A percentile compares a stretch with the other conserved stretches of the same genome.
phyloP scores from a whole-genome alignment of 179 eudicot genomes.

The Heliamphora ciliata region DNA sequence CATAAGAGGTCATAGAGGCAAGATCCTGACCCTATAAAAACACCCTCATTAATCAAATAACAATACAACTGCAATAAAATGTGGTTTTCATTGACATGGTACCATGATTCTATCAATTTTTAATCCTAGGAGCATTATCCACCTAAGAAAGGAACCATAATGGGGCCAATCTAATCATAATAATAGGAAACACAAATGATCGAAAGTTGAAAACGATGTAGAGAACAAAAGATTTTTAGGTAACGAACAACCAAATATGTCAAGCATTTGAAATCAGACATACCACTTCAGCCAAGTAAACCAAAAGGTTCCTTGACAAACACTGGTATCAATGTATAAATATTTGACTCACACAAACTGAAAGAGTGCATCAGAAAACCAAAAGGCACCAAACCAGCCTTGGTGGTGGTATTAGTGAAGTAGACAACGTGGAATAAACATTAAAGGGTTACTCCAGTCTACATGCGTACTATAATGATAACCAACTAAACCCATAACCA shows the following conservation, averaged over 20 bases:
- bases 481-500: not conserved
- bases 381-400: not conserved
- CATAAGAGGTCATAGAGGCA: conserved; percentile 36
- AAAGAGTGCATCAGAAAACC: not conserved
- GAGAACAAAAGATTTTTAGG: not conserved
- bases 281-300: not conserved
- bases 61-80: not conserved
- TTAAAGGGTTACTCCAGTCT: not conserved
- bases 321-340: not conserved
- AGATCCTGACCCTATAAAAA: conserved; percentile 23
- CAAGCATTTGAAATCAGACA: not conserved
- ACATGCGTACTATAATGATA: not conserved
- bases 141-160: not conserved
- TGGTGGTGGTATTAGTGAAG: not conserved
- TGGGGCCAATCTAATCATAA: not conserved
- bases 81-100: not conserved
- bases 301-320: not conserved
- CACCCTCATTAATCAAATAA: conserved; percentile 6
- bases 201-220: not conserved
- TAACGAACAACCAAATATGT: too few relatives aligned
- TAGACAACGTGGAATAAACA: not conserved
- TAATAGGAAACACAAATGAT: not conserved
- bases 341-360: not conserved
- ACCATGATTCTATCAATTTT: not conserved
- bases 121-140: not conserved